A percentile compares a stretch with the other conserved stretches of the same genome.
Conservation (phyloP, 2,329 filamentous ascomycete genomes). For the Tolypocladium amazonense region DNA sequence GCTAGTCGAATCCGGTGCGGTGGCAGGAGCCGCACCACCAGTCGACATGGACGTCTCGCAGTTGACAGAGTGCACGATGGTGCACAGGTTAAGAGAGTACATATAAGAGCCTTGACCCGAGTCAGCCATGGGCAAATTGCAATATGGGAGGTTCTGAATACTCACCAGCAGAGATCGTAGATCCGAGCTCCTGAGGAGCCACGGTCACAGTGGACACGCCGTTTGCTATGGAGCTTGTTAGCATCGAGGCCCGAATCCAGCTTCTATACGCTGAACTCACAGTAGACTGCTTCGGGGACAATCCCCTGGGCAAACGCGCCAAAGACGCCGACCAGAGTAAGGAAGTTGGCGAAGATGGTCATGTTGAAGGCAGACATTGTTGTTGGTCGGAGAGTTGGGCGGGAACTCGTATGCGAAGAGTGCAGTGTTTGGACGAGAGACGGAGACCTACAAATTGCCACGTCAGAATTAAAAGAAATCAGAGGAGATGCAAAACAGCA, state of each 20-base stretch:
- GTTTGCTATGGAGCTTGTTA: slow-evolving; percentile 13
- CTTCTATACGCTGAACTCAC: background rate
- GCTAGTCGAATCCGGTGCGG: slow-evolving; percentile 3
- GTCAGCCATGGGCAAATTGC: background rate
- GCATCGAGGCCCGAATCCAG: background rate
- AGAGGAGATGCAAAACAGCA: background rate
- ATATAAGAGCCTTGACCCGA: slow-evolving; percentile 16
- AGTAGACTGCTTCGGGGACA: slow-evolving; percentile 3
- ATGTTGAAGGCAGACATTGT: slow-evolving; percentile 19
- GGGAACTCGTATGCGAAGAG: background rate
- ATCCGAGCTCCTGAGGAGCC: slow-evolving; percentile 19
- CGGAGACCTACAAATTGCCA: background rate
- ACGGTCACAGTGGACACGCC: slow-evolving; percentile 15
- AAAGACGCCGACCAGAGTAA: slow-evolving; percentile 13
- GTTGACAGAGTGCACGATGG: slow-evolving; percentile 20
- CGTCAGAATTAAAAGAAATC: background rate
- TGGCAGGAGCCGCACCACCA: slow-evolving; percentile 6
- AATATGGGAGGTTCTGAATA: background rate
- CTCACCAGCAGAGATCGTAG: slow-evolving; percentile 20
- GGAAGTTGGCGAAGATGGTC: slow-evolving; percentile 10
- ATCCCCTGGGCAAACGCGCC: slow-evolving; percentile 7
- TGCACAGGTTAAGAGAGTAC: slow-evolving; percentile 25
- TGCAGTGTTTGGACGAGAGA: background rate
- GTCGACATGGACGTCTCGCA: slow-evolving; percentile 20
- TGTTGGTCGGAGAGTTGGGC: background rate